Evolutionary conservation across 2,329 filamentous ascomycete genomes (phyloP).

Genomic region (Cryphonectria carpinicola): DNA sequence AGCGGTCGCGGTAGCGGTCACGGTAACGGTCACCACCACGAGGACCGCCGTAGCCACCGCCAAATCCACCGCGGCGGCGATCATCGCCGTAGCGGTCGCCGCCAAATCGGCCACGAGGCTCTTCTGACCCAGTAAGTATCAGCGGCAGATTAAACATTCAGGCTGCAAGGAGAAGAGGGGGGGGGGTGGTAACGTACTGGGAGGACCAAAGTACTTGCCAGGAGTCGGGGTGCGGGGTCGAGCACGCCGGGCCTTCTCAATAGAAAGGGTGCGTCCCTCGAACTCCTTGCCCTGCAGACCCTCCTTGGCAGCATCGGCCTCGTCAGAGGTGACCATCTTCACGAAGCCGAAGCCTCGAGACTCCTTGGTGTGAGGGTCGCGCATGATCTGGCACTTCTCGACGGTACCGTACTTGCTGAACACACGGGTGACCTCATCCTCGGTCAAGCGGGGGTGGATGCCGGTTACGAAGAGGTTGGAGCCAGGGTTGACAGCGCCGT

Average conservation of each 20-base stretch:
- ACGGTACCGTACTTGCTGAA: slow-evolving; percentile 99
- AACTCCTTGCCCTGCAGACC: slow-evolving; percentile 93
- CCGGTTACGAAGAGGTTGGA: slow-evolving; percentile 99
- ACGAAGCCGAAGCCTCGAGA: slow-evolving; percentile 99
- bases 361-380: slow-evolving; percentile 97
- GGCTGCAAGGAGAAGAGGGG: slow-evolving; percentile 35
- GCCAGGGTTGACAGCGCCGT: slow-evolving; percentile 83
- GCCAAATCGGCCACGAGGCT: slow-evolving; percentile 54
- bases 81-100: slow-evolving; percentile 64
- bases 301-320: slow-evolving; percentile 96
- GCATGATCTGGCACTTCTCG: slow-evolving; percentile 99
- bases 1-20: slow-evolving; percentile 34
- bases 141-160: slow-evolving; percentile 37
- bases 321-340: slow-evolving; percentile 95
- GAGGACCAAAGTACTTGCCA: slow-evolving; percentile 98
- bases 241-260: slow-evolving; percentile 96
- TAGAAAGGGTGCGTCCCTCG: slow-evolving; percentile 93
- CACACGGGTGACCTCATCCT: slow-evolving; percentile 88
- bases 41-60: slow-evolving; percentile 47
- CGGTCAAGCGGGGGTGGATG: slow-evolving; percentile 89
- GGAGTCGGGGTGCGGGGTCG: slow-evolving; percentile 94
- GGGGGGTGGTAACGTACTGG: slow-evolving; percentile 65
- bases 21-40: slow-evolving; percentile 40
- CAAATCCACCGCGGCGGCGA: slow-evolving; percentile 65
- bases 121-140: slow-evolving; percentile 44